Evolutionary conservation across 2,329 filamentous ascomycete species (phyloP), one percentile per base, ranked within the genome.

Genomic region (Lasiodiplodia theobromae): DNA sequence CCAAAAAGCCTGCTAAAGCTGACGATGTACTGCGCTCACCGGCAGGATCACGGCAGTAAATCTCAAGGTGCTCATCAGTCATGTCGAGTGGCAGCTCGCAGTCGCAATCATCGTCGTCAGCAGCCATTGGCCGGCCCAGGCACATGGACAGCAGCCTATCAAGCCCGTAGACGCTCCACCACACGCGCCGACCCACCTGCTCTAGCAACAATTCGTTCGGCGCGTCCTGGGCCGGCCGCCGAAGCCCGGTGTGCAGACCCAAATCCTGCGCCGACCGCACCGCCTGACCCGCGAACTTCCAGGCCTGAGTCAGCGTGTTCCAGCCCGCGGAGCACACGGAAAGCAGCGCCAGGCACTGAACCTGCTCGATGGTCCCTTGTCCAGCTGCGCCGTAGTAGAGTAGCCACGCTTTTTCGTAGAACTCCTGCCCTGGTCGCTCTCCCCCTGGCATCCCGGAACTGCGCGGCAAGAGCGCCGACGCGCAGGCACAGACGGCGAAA

Each of bases 201-300:
- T 37, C 60, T 31, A 37, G 37, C 21, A 51, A 21, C 31, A 52
- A 21, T 34, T 64, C 31, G n/a, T 52, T 38, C 18, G 60, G 47
- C 14, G 38, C 47, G 31, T 52, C 60, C n/a, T 52, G 44, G 25
- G 60, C 60, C 28, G 60, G 60, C 58, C 58, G 28, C 28, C 60
- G 60, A 31, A 52, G n/a, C 40, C 44, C 60, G 12, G n/a, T 25
- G 44, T 64, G 60, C 47, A 52, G 18, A n/a, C 28, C 44, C 40
- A 53, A 31, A 21, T 64, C 60, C n/a, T 51, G 60, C 28, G 60
- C 60, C 21, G 60, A n/a, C 28, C 47, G 60, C 28, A 64, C 44
- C 16, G 60, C 60, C 28, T 53, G 60, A n/a, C 60, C 60, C 60
- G 47, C 60, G 18, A 52, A 64, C 60, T 64, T 64, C 60, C 60